A percentile compares a stretch with the other conserved stretches of the same genome.
Conservation (phyloP, 2,329 filamentous ascomycete genomes). For the Ascochyta clinopodiicola region DNA sequence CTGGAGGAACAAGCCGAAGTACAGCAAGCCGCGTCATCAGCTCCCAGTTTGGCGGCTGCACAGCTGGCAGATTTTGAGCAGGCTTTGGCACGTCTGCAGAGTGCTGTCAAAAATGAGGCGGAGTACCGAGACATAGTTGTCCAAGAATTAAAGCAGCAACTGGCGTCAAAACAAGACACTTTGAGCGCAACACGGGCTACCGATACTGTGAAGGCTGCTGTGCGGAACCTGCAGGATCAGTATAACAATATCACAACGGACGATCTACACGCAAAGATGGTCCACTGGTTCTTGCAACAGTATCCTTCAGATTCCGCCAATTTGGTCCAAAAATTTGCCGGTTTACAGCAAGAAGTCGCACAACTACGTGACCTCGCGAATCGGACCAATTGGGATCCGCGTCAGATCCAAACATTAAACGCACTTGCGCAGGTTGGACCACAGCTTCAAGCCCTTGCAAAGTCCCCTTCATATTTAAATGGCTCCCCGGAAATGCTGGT, state of each 20-base stretch:
- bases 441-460: constrained; percentile 5
- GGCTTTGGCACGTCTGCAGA: neutral
- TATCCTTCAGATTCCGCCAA: constrained; percentile 20
- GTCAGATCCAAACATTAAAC: neutral
- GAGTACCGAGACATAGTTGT: neutral
- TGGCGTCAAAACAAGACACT: constrained; percentile 10
- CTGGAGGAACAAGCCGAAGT: neutral
- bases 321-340: constrained; percentile 7
- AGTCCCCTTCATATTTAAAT: neutral
- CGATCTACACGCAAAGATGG: constrained; percentile 31
- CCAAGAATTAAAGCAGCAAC: neutral
- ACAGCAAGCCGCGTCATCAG: neutral
- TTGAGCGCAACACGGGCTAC: neutral
- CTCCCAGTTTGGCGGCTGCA: neutral
- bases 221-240: constrained; percentile 25
- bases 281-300: constrained; percentile 27
- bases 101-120: neutral
- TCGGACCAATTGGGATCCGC: constrained; percentile 5
- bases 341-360: constrained; percentile 11
- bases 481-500: neutral
- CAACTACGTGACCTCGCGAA: constrained; percentile 2
- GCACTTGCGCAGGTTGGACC: constrained; percentile 1
- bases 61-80: neutral
- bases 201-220: constrained; percentile 9
- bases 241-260: constrained; percentile 39